Evolutionary conservation across 1,284 basidiomycete species (phyloP).

Genomic region (Trichosporon inkin): DNA sequence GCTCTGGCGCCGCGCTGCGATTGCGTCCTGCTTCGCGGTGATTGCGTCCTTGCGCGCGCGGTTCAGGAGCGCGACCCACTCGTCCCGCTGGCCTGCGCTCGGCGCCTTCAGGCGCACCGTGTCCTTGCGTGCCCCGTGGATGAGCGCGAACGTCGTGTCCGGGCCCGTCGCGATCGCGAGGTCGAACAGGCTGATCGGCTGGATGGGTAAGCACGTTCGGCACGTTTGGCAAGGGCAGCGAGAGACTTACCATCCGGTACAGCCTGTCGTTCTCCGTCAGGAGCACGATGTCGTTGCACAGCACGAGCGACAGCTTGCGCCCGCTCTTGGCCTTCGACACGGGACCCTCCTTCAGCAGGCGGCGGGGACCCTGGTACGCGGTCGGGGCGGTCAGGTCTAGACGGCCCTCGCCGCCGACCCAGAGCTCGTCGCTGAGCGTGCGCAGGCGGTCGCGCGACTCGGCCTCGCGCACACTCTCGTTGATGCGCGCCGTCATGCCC

Average conservation of each 20-base stretch:
- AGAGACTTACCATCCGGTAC: conserved; percentile 68
- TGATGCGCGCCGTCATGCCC: conserved; percentile 70
- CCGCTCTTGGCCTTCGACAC: conserved; percentile 79
- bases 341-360: conserved; percentile 71
- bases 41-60: conserved; percentile 11
- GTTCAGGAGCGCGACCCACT: conserved; percentile 30
- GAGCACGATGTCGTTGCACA: conserved; percentile 76
- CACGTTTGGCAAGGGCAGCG: not conserved
- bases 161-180: conserved; percentile 52
- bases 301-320: conserved; percentile 66
- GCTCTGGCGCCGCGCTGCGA: conserved; percentile 9
- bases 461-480: conserved; percentile 81
- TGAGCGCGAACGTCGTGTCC: conserved; percentile 62
- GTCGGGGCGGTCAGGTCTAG: conserved; percentile 88
- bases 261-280: conserved; percentile 68
- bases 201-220: conserved; percentile 60
- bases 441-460: conserved; percentile 70
- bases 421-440: conserved; percentile 70
- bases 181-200: conserved; percentile 49
- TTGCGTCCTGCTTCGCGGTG: conserved; percentile 2
- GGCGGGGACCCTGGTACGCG: conserved; percentile 67
- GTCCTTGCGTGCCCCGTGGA: conserved; percentile 11
- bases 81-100: conserved; percentile 15
- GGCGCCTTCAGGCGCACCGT: conserved; percentile 18
- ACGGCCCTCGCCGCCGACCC: conserved; percentile 73